Evolutionary conservation across 106 monocot species (phyloP).

Genomic region (Allium fistulosum): DNA sequence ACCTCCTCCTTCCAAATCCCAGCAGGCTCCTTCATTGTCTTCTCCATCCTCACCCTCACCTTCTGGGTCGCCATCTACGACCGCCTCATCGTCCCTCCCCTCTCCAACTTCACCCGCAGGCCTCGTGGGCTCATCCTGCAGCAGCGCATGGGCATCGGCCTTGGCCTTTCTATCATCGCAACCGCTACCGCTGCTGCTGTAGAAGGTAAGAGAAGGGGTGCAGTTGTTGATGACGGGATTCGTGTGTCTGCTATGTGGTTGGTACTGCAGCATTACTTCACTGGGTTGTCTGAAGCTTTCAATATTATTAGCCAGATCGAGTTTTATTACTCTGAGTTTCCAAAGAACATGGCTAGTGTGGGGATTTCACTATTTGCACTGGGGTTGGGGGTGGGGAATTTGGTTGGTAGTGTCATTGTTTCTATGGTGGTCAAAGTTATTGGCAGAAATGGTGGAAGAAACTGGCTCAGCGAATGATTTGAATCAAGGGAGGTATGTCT

Average conservation of each 20-base stretch:
- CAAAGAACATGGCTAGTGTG: conserved; percentile 50
- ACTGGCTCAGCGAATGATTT: conserved; percentile 42
- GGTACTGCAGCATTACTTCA: conserved; percentile 32
- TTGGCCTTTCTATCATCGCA: conserved; percentile 28
- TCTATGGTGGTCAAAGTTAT: conserved; percentile 17
- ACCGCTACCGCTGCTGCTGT: conserved; percentile 29
- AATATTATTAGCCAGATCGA: conserved; percentile 34
- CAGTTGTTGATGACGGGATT: conserved; percentile 14
- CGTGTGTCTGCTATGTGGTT: conserved; percentile 41
- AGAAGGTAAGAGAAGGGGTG: conserved; percentile 22
- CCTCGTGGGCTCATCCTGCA: conserved; percentile 36
- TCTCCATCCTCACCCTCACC: conserved; percentile 40
- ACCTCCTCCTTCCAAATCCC: conserved; percentile 40
- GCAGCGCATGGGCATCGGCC: conserved; percentile 46
- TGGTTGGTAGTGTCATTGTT: conserved; percentile 42
- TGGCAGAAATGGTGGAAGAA: conserved; percentile 6
- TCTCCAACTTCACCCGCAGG: conserved; percentile 19
- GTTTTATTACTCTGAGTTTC: conserved; percentile 57
- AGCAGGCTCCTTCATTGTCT: conserved; percentile 42
- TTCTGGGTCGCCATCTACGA: conserved; percentile 59
- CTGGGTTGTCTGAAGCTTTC: conserved; percentile 49
- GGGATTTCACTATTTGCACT: conserved; percentile 35
- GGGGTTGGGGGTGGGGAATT: conserved; percentile 27
- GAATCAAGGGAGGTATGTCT: conserved; percentile 33
- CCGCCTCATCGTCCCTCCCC: conserved; percentile 29